These are phyloP conservation scores for Naegleria lovaniensis DNA, from an alignment of 208 protist species.

Conservation along the genomic window DNA sequence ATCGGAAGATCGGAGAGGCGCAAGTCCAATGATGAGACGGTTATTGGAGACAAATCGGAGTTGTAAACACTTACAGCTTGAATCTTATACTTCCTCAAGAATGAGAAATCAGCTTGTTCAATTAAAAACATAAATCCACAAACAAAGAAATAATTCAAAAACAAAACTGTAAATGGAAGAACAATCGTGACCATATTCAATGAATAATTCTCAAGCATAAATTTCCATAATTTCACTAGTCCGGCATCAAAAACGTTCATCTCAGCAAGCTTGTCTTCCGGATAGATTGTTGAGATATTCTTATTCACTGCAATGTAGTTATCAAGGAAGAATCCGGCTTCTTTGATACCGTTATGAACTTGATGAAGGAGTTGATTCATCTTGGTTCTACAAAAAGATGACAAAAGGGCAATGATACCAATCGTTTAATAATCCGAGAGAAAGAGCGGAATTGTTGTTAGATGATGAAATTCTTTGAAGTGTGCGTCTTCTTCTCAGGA, in stretches of 20 bases:
- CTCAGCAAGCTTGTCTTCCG: background rate
- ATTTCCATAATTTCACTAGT: background rate
- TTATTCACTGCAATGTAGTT: background rate
- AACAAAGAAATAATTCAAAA: background rate
- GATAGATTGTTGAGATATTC: background rate
- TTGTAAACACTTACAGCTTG: background rate
- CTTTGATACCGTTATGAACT: background rate
- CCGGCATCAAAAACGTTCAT: background rate
- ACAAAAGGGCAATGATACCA: too few species aligned
- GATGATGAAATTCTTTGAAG: too few species aligned
- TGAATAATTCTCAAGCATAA: background rate
- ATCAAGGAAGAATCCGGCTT: background rate
- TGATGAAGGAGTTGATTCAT: background rate
- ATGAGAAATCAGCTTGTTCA: background rate
- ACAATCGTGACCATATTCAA: background rate
- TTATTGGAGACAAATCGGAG: too few species aligned
- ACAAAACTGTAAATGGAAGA: background rate
- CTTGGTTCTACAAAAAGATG: too few species aligned
- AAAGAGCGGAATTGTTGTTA: too few species aligned
- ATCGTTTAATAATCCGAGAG: too few species aligned
- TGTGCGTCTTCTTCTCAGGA: too few species aligned
- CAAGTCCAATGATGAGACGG: too few species aligned
- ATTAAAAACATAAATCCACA: slow-evolving; percentile 18
- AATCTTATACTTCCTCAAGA: slow-evolving; percentile 17
- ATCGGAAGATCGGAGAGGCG: too few species aligned